A percentile compares a stretch with the other conserved stretches of the same genome.
These are phyloP conservation scores for Isochrysis galbana DNA, from an alignment of 78 protist genomes.

Conservation along the genomic window DNA sequence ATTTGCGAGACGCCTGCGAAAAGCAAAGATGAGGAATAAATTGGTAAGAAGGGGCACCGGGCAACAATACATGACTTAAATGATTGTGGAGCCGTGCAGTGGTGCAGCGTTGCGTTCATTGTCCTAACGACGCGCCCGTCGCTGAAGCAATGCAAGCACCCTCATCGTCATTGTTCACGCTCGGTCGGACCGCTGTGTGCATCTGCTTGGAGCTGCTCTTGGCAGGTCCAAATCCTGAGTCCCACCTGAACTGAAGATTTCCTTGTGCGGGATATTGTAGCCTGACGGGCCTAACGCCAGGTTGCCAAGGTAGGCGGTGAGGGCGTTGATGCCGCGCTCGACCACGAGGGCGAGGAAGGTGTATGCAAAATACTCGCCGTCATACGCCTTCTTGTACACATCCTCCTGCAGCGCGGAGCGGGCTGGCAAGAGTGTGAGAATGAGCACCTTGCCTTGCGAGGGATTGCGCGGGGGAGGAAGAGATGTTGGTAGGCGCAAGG, in stretches of 20 bases:
- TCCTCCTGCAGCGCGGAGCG: constrained; percentile 27
- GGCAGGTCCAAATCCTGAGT: too few species aligned
- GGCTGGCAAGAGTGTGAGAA: too few species aligned
- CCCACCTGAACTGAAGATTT: neutral
- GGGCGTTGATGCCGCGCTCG: constrained; percentile 27
- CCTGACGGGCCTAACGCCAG: neutral
- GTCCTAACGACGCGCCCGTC: too few species aligned
- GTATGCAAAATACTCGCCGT: constrained; percentile 15
- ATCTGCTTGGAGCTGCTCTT: too few species aligned
- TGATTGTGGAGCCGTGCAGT: too few species aligned
- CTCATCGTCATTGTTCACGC: too few species aligned
- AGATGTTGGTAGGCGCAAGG: neutral
- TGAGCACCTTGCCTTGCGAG: too few species aligned
- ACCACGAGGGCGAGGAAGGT: constrained; percentile 4
- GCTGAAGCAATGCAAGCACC: too few species aligned
- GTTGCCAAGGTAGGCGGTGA: neutral
- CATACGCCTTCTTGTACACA: constrained; percentile 15
- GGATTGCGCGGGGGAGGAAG: neutral
- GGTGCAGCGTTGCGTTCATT: too few species aligned
- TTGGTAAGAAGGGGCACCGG: too few species aligned
- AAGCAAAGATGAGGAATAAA: neutral
- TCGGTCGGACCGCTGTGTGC: too few species aligned
- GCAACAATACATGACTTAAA: too few species aligned
- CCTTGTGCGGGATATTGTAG: neutral
- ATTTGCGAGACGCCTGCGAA: constrained; percentile 21